Evolutionary conservation across 352 stramenopile genomes (phyloP), one percentile per base, ranked within the genome.

Genomic region (Pythium dissimile): DNA sequence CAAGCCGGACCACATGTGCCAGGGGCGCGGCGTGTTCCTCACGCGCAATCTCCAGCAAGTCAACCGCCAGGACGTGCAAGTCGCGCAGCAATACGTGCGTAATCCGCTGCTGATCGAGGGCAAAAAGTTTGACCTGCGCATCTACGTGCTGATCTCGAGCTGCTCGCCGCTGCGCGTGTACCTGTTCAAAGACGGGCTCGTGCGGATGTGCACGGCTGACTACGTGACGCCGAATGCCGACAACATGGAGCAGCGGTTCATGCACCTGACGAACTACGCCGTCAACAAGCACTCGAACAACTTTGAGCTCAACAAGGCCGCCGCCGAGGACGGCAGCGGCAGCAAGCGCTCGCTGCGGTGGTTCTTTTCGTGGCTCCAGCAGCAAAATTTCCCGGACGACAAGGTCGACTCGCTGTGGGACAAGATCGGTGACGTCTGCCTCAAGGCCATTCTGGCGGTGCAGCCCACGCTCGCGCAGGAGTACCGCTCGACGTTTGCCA

Each of bases 11-110:
- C 79, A 92, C 65, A 86, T 73, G 48, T 92, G 85, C 46, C 85
- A 95, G 59, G 86, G 94, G 15, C 88, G 92, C 31, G 96, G 95
- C 5, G 98, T 99, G 26, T 98, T 98, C 58, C 73, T 99, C 11
- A 98, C 92, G 9, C 85, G 88, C 32, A 86, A 89, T 9, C 59
- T 98, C 16, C 76, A 94, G 20, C 80, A 97, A 41, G 88, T 99
- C 32, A 89, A 92, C 45, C 71, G 80, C 18, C 73, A 78, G 23
- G 89, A 96, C 21, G 80, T 94, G 23, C 78, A 96, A 30, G 86
- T 97, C 23, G 88, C 84, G 11, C 85, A 96, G 51, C 82, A 92
- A 51, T 96, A 96, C 43, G 73, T 96, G 8, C 62, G 75, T n/a
- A 71, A 81, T 9, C 85, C 80, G 15, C 59, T 94, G 12, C 54